Base-by-base conservation (phyloP, 2,329 filamentous ascomycete genomes). In the Pezicula neosporulosa region DNA sequence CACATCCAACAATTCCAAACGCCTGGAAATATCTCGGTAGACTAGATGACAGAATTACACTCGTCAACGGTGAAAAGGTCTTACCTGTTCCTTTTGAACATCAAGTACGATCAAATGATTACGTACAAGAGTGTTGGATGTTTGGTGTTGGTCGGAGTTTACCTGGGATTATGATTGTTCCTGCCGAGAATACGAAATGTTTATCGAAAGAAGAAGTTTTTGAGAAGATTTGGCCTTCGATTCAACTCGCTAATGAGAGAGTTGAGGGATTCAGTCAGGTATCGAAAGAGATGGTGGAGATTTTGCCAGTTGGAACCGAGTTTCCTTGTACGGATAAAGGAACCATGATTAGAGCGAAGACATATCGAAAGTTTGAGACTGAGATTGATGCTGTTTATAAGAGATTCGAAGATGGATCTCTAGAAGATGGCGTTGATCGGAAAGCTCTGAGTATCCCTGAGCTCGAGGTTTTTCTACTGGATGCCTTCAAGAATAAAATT, bases 91-190 rank as follows among this genome's bases (percentile, higher is more conserved):
- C 65, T 0, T 70, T 71, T 4, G 83, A 86, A 60, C 74, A 76
- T 3, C 69, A 71, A 0, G 73, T 84, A 6, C 70, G 80, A 4
- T 73, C 80, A 48, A 70, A 78, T 44, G 67, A 70, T 4, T 64
- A 75, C 0, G 77, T 85, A 0, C 68, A 73, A 9, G 82, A 85
- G 49, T 76, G 74, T 0, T 67, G 82, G 3, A 74, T 82, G 0
- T 83, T 83, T 53, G 81, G 81, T 0, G 71, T 74, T 1, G 78
- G 75, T 5, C 72, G 71, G 42, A 69, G 72, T 0, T 70, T 76
- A 24, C 77, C 78, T 0, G 81, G 80, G 1, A 58, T 82, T 6
- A 56, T 83, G 12, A 66, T 85, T 13, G 66, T 84, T 27, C 72
- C 75, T 24, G 70, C 72, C 13, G 71, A 76, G 16, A 64, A 68